These are phyloP conservation scores for Aspergillus sp. DNA, from an alignment of 2,329 filamentous ascomycete species.

Conservation along the genomic window DNA sequence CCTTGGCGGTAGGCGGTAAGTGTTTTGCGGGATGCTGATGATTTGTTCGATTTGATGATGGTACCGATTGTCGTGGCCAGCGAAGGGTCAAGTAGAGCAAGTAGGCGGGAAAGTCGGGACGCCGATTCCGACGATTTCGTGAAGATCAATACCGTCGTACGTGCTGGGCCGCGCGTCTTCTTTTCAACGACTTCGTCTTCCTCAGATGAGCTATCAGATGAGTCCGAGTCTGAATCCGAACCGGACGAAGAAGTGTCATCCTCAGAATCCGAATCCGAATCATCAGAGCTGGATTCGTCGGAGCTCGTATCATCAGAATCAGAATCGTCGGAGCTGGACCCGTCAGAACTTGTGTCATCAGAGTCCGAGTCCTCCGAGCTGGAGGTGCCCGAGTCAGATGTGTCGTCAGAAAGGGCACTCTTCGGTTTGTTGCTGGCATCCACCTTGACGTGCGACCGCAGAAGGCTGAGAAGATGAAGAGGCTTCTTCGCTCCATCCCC, in stretches of 20 bases:
- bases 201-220: constrained; percentile 19
- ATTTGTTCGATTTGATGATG: constrained; percentile 76
- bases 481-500: constrained; percentile 73
- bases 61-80: constrained; percentile 62
- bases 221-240: constrained; percentile 16
- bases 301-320: constrained; percentile 26
- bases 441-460: constrained; percentile 49
- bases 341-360: constrained; percentile 28
- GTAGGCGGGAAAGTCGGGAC: constrained; percentile 77
- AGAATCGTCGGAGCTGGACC: constrained; percentile 16
- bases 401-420: constrained; percentile 12
- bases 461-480: constrained; percentile 76
- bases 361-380: constrained; percentile 34
- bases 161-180: constrained; percentile 27
- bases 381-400: constrained; percentile 18
- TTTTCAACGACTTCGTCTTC: constrained; percentile 11
- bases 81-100: constrained; percentile 64
- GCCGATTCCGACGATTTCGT: constrained; percentile 88
- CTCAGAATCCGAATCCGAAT: constrained; percentile 14
- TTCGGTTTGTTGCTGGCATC: constrained; percentile 10
- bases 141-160: constrained; percentile 69
- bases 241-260: constrained; percentile 26
- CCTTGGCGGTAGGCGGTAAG: constrained; percentile 64
- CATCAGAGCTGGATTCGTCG: constrained; percentile 19
- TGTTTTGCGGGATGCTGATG: constrained; percentile 65